A percentile compares a stretch with the other conserved stretches of the same genome.
phyloP scores from a whole-genome alignment of 179 eudicot genomes.

The Beta lomatogona region DNA sequence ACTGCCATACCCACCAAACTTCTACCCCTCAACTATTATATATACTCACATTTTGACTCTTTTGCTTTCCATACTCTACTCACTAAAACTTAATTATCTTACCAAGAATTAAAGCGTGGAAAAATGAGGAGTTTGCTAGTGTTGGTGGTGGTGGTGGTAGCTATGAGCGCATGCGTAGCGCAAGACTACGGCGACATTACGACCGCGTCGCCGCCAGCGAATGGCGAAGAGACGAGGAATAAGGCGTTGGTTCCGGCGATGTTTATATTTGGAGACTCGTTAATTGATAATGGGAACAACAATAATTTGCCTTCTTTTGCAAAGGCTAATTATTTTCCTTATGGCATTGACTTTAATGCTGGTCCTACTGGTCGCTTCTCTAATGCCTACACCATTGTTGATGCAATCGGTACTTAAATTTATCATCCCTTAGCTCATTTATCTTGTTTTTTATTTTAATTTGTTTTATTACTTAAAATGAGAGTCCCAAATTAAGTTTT shows the following conservation, averaged over 20 bases:
- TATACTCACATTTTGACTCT: not conserved
- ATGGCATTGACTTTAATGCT: slow-evolving; percentile 70
- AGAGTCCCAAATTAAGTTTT: too few species aligned
- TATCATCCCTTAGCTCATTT: not conserved
- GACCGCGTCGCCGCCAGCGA: slow-evolving; percentile 2
- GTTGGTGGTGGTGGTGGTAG: slow-evolving; percentile 2
- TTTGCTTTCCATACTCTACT: not conserved
- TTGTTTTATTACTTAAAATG: too few species aligned
- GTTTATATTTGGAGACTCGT: slow-evolving; percentile 81
- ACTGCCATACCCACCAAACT: not conserved
- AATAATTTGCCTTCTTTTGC: slow-evolving; percentile 74
- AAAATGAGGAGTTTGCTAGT: slow-evolving; percentile 8
- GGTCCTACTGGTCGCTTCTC: slow-evolving; percentile 88
- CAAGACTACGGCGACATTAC: slow-evolving; percentile 1
- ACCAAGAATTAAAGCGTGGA: not conserved
- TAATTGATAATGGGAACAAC: slow-evolving; percentile 83
- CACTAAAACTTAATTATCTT: not conserved
- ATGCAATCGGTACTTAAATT: slow-evolving; percentile 50
- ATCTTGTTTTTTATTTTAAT: too few species aligned
- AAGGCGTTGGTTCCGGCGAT: slow-evolving; percentile 63
- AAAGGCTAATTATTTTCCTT: slow-evolving; percentile 81
- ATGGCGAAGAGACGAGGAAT: slow-evolving; percentile 10
- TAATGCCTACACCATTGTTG: slow-evolving; percentile 83
- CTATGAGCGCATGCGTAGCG: slow-evolving; percentile 25
- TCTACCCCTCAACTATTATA: not conserved